Conservation (phyloP, 1,139 yeast genomes). For the Pichia sp. region DNA sequence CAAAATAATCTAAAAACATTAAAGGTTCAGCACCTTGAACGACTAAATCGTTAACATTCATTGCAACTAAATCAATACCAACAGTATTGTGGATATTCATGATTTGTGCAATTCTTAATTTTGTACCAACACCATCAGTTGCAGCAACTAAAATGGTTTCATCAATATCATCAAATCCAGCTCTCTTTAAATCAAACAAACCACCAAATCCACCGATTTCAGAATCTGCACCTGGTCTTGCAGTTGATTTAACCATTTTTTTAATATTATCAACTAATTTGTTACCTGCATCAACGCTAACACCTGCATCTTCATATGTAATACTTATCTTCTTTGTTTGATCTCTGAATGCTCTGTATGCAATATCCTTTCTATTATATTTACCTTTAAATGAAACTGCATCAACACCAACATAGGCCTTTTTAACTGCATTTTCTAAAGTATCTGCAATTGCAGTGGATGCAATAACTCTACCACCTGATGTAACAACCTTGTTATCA, state of each 20-base stretch:
- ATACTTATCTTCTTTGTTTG: conserved; percentile 35
- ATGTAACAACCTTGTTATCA: conserved; percentile 58
- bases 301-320: conserved; percentile 94
- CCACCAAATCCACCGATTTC: conserved; percentile 99
- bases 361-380: conserved; percentile 88
- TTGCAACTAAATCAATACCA: conserved; percentile 96
- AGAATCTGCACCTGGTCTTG: conserved; percentile 94
- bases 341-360: conserved; percentile 82
- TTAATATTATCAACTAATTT: conserved; percentile 84
- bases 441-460: conserved; percentile 79
- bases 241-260: conserved; percentile 86
- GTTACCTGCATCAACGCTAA: conserved; percentile 94
- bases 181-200: conserved; percentile 78
- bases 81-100: conserved; percentile 88
- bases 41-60: conserved; percentile 96
- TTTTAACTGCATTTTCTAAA: conserved; percentile 72
- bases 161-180: conserved; percentile 67
- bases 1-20: conserved; percentile 92
- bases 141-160: conserved; percentile 90
- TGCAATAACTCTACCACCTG: conserved; percentile 97
- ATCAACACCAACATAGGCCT: conserved; percentile 81
- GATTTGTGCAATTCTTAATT: conserved; percentile 88
- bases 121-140: conserved; percentile 99
- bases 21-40: conserved; percentile 99
- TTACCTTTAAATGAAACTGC: conserved; percentile 65